Evolutionary conservation across 176 grass and related monocot genomes (phyloP).

Genomic region (Raddia distichophylla): DNA sequence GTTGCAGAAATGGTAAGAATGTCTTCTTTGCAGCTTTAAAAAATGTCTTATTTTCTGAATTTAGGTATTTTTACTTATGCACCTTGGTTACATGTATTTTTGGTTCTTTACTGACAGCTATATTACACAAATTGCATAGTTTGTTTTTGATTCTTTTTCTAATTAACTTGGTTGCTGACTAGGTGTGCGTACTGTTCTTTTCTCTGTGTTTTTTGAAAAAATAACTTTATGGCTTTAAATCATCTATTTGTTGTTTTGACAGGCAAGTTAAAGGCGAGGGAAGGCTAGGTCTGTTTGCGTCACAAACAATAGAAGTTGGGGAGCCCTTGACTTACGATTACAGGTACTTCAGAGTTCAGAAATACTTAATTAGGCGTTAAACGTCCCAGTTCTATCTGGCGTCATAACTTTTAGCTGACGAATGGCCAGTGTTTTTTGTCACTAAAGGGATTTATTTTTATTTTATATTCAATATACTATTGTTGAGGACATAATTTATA

Average conservation of each 20-base stretch:
- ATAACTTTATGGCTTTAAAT: background rate
- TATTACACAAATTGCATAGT: background rate
- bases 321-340: conserved; percentile 81
- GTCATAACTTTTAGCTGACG: background rate
- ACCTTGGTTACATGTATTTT: background rate
- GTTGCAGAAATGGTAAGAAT: conserved; percentile 83
- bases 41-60: background rate
- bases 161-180: background rate
- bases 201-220: background rate
- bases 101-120: background rate
- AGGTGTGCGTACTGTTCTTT: background rate
- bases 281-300: conserved; percentile 75
- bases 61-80: background rate
- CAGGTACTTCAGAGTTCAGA: conserved; percentile 59
- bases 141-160: background rate
- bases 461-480: background rate
- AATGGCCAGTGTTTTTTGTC: background rate
- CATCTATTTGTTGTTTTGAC: conserved; percentile 21
- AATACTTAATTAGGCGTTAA: conserved; percentile 1
- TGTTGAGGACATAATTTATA: background rate
- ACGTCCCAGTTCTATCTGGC: background rate
- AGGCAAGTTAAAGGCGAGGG: conserved; percentile 76
- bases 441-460: background rate
- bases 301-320: conserved; percentile 51
- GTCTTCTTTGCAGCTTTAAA: background rate